Conservation (phyloP, 441 rosid species). For the Kokia cookei region DNA sequence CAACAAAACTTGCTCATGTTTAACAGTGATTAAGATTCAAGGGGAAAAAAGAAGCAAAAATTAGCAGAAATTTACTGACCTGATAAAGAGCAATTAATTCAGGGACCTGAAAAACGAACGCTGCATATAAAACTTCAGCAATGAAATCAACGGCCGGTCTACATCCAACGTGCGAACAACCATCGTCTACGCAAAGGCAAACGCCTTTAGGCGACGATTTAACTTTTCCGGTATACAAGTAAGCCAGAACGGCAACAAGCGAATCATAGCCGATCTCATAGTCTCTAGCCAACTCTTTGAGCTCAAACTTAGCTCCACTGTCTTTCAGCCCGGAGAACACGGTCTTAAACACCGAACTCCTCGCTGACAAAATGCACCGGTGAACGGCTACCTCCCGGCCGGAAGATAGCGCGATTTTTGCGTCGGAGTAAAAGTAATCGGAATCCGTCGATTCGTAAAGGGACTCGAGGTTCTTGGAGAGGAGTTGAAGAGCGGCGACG, state of each 20-base stretch:
- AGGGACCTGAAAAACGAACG: conserved; percentile 57
- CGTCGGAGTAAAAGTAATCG: conserved; percentile 53
- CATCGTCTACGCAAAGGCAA: conserved; percentile 61
- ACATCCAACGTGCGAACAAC: conserved; percentile 65
- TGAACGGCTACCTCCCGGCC: conserved; percentile 58
- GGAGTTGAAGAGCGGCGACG: conserved; percentile 37
- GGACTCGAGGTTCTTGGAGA: conserved; percentile 50
- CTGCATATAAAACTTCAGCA: conserved; percentile 65
- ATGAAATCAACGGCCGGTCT: conserved; percentile 63
- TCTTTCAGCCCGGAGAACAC: conserved; percentile 31
- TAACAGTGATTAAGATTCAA: background rate
- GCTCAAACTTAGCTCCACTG: conserved; percentile 30
- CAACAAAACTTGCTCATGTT: background rate
- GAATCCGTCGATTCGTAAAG: conserved; percentile 38
- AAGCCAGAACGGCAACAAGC: conserved; percentile 49
- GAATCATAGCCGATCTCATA: conserved; percentile 53
- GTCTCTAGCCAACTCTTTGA: conserved; percentile 54
- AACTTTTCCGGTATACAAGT: conserved; percentile 66
- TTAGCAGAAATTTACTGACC: conserved; percentile 25
- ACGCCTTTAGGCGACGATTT: conserved; percentile 40
- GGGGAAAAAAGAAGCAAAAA: background rate
- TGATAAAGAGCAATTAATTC: conserved; percentile 62
- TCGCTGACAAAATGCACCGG: conserved; percentile 72
- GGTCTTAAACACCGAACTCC: conserved; percentile 51
- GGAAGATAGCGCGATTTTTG: conserved; percentile 34